These are phyloP conservation scores for Cercospora nicotianae DNA, from an alignment of 2,329 filamentous ascomycete species.

Conservation along the genomic window DNA sequence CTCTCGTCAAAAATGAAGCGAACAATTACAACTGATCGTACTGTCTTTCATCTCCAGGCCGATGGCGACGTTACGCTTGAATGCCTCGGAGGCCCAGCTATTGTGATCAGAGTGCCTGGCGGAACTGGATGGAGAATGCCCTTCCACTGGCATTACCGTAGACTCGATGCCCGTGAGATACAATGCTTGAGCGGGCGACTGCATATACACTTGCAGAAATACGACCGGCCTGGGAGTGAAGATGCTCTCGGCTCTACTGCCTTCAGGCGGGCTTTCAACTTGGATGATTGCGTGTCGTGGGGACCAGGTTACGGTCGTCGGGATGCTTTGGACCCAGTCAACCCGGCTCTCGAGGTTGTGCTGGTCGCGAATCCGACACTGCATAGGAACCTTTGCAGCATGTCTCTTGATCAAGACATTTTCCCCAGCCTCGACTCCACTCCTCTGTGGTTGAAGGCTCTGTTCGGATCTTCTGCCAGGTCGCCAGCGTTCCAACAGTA, in stretches of 20 bases:
- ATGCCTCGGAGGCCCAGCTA: neutral
- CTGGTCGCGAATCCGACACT: neutral
- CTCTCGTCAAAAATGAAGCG: neutral
- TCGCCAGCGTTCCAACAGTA: neutral
- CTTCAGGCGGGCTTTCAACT: neutral
- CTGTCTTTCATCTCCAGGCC: neutral
- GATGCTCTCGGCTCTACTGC: neutral
- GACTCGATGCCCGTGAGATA: neutral
- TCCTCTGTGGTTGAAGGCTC: neutral
- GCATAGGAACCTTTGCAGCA: neutral
- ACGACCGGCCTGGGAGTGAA: neutral
- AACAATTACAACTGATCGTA: neutral
- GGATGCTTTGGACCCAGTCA: neutral
- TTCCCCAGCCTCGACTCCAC: neutral
- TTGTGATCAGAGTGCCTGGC: neutral
- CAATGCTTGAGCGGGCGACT: neutral
- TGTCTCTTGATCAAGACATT: neutral
- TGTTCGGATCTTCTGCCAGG: neutral
- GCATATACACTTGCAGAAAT: neutral
- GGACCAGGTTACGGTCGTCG: neutral
- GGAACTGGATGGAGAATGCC: neutral
- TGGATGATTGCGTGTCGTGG: neutral
- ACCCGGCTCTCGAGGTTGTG: neutral
- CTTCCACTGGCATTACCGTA: neutral
- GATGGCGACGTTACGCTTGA: neutral